Percentiles rank a stretch among this genome's conserved stretches.
These are phyloP conservation scores for Suillus bovinus DNA, from an alignment of 768 basidiomycete genomes.

Conservation along the genomic window DNA sequence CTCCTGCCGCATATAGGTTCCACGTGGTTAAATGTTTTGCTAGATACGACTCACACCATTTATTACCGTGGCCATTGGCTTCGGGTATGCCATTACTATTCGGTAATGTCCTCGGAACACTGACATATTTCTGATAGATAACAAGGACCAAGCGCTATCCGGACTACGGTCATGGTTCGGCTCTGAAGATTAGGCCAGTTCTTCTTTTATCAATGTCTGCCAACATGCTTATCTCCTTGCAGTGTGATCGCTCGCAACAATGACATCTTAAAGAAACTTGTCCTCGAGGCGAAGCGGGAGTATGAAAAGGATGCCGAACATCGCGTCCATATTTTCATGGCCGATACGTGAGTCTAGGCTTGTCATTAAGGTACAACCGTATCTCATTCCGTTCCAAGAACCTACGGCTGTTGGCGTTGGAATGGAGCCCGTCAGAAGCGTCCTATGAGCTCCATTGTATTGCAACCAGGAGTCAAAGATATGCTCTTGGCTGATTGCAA, in stretches of 20 bases:
- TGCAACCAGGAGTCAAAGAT: constrained; percentile 87
- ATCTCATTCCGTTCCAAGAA: constrained; percentile 37
- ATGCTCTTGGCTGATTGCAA: constrained; percentile 88
- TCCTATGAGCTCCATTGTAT: constrained; percentile 90
- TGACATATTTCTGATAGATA: constrained; percentile 50
- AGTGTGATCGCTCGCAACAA: constrained; percentile 89
- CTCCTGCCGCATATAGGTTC: constrained; percentile 19
- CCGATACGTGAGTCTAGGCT: constrained; percentile 69
- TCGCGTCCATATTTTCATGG: constrained; percentile 86
- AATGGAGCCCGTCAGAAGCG: constrained; percentile 87
- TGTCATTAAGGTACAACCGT: constrained; percentile 17
- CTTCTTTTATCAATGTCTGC: constrained; percentile 13
- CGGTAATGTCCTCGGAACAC: constrained; percentile 20
- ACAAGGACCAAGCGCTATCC: constrained; percentile 77
- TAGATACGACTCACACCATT: constrained; percentile 86
- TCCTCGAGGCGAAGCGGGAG: constrained; percentile 83
- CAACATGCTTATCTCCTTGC: constrained; percentile 11
- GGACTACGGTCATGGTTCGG: constrained; percentile 71
- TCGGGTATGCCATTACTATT: constrained; percentile 47
- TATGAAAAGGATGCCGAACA: constrained; percentile 92
- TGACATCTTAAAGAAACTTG: constrained; percentile 83
- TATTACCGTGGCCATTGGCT: constrained; percentile 91
- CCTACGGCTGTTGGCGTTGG: constrained; percentile 82
- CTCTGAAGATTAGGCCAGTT: constrained; percentile 77
- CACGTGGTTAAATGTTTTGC: constrained; percentile 14